Conservation (phyloP, 2,329 filamentous ascomycete genomes). For the Cercospora sp. region DNA sequence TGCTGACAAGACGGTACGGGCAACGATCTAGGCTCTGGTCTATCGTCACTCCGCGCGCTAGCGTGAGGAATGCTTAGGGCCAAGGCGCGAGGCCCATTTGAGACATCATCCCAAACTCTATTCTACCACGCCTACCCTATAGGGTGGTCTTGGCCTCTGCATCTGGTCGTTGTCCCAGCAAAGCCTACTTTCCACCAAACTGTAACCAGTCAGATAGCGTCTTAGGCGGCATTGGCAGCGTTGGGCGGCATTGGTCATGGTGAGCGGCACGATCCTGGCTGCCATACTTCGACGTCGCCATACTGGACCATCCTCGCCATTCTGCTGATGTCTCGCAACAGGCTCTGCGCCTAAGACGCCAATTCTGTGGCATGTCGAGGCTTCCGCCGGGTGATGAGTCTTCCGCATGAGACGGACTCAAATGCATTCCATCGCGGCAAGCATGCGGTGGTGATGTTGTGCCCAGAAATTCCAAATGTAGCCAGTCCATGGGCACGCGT, state of each 20-base stretch:
- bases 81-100: conserved; percentile 4
- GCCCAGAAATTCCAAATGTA: conserved; percentile 21
- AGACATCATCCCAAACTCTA: neutral
- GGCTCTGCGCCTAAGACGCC: conserved; percentile 18
- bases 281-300: neutral
- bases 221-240: conserved; percentile 1
- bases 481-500: conserved; percentile 7
- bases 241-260: neutral
- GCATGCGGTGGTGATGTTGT: neutral
- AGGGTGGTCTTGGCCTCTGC: conserved; percentile 5
- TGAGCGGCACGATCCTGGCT: conserved; percentile 2
- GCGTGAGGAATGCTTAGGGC: neutral
- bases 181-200: conserved; percentile 1
- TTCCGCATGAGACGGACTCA: conserved; percentile 2
- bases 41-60: conserved; percentile 2
- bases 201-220: neutral
- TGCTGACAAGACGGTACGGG: conserved; percentile 10
- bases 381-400: neutral
- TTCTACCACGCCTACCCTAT: neutral
- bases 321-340: neutral
- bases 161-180: conserved; percentile 1
- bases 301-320: neutral
- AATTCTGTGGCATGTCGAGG: conserved; percentile 17
- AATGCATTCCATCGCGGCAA: conserved; percentile 6
- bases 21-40: conserved; percentile 8